Conservation (phyloP, 2,329 filamentous ascomycete genomes). For the Hypocreales sp. region DNA sequence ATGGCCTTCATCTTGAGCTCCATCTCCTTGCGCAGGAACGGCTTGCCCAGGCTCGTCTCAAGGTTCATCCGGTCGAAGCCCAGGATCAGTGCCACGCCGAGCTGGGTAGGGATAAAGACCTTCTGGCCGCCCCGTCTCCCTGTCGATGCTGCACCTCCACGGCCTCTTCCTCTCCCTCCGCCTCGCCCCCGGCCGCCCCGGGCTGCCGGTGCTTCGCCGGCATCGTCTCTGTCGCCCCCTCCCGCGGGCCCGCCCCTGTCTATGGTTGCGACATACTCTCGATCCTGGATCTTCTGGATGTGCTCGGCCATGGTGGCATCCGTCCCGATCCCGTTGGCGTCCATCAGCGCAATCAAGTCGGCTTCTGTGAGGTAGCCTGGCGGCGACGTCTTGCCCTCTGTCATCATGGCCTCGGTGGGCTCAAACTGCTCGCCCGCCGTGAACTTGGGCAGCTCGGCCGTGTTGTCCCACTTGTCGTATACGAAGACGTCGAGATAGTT, state of each 20-base stretch:
- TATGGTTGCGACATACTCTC: slow-evolving; percentile 64
- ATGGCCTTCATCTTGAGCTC: slow-evolving; percentile 94
- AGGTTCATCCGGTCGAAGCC: slow-evolving; percentile 92
- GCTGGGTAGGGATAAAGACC: slow-evolving; percentile 83
- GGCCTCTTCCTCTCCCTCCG: slow-evolving; percentile 19
- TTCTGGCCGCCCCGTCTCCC: slow-evolving; percentile 40
- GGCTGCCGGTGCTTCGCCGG: slow-evolving; percentile 19
- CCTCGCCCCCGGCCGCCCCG: slow-evolving; percentile 34
- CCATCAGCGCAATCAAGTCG: slow-evolving; percentile 91
- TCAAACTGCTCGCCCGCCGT: slow-evolving; percentile 67
- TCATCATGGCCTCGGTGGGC: slow-evolving; percentile 77
- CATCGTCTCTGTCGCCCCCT: slow-evolving; percentile 23
- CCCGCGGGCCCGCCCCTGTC: slow-evolving; percentile 24
- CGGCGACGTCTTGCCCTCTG: slow-evolving; percentile 75
- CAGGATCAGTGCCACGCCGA: slow-evolving; percentile 82
- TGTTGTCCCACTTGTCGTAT: slow-evolving; percentile 93
- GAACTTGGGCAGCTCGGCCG: slow-evolving; percentile 66
- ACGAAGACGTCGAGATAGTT: slow-evolving; percentile 95
- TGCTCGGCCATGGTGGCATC: slow-evolving; percentile 99
- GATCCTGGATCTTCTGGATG: slow-evolving; percentile 85
- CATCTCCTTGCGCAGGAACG: slow-evolving; percentile 95
- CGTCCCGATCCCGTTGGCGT: slow-evolving; percentile 94
- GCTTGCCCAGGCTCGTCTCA: slow-evolving; percentile 85
- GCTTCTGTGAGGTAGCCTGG: slow-evolving; percentile 87
- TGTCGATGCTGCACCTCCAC: slow-evolving; percentile 25